Base-by-base conservation (phyloP, 1,284 basidiomycete genomes). In the Testicularia cyperi region DNA sequence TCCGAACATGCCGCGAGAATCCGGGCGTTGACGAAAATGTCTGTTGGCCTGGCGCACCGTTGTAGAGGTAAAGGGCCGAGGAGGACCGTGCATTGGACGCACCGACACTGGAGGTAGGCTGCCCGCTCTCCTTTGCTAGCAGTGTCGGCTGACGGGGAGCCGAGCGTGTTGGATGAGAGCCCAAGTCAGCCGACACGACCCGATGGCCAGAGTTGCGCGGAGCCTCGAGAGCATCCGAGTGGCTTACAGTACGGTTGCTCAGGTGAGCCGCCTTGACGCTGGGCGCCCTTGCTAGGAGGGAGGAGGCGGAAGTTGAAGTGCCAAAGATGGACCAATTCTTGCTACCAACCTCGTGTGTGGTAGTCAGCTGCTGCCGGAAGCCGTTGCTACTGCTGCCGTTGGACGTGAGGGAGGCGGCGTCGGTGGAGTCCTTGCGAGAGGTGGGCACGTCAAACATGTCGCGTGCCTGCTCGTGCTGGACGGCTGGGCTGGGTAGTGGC, bases 271-370 rank as follows among this genome's bases (percentile, higher is more conserved):
- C 39, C 44, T 52, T 54, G 39, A 51, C 48, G 45, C 44, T 66
- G 0, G 64, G 51, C n/a, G 54, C 46, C 6, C 60, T 44, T 2
- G 60, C 38, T 6, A 51, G n/a, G 6, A 40, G 16, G 3, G 60
- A 32, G 5, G 54, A 46, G 14, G 42, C 42, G 16, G 42, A 28
- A 0, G 56, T 13, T 1, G 29, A 29, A 10, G 60, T 48, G 38
- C 56, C 61, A 46, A 72, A 72, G 44, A 72, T 69, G 30, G 61
- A 65, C 40, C 55, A 55, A 8, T 70, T 72, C 35, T 60, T 64
- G 25, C 60, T 65, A 20, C 38, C 46, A 4, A 21, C 21, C 4
- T 48, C 45, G 6, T 12, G 22, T 24, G 22, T 21, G 8, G 38
- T 19, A n/a, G n/a, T n/a, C n/a, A n/a, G n/a, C n/a, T n/a, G n/a